Base-by-base conservation (phyloP, 2,329 filamentous ascomycete genomes). In the Leptographium wingfieldii region DNA sequence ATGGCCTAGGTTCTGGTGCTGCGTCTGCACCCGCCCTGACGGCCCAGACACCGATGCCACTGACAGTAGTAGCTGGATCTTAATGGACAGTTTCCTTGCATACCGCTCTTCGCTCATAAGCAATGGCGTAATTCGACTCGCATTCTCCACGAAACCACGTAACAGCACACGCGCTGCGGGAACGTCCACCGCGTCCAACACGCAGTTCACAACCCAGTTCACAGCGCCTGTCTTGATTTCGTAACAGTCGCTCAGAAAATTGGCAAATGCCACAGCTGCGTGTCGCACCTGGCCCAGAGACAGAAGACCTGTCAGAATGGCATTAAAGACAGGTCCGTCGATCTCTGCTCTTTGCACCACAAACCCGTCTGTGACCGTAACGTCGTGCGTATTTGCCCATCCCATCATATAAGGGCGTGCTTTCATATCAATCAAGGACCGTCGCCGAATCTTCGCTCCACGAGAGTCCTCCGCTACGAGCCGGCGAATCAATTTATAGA, bases 281-380 rank as follows among this genome's bases (percentile, higher is more conserved):
- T 78, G 72, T 14, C 72, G 71, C 35, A 77, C 69, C 48, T 75
- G 70, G 60, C 71, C 73, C 51, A 81, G 77, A 48, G 75, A 72
- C 11, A 83, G 67, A 57, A 83, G 71, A 1, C 78, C 77, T 48
- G 71, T 66, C 29, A 83, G 70, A 3, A 81, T 70, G 56, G 73
- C 69, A 62, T 81, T 74, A 11, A 77, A 70, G 5, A 81, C 64
- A 2, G 68, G 63, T 9, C 68, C 68, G 46, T 70, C 70, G 19
- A 80, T 65, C 4, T 66, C 67, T 2, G 72, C 70, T 54, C 76
- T 73, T 64, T 77, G 68, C 59, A 74, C 73, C 19, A 75, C 69
- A 61, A 69, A 74, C 3, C 72, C 67, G 5, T 71, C 72, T 35
- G 58, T 63, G 58, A 63, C 19, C 29, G 48, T 61, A 59, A 68